Base-by-base conservation (phyloP, 805 yeast species). In the Kodamaea neixiangensis region DNA sequence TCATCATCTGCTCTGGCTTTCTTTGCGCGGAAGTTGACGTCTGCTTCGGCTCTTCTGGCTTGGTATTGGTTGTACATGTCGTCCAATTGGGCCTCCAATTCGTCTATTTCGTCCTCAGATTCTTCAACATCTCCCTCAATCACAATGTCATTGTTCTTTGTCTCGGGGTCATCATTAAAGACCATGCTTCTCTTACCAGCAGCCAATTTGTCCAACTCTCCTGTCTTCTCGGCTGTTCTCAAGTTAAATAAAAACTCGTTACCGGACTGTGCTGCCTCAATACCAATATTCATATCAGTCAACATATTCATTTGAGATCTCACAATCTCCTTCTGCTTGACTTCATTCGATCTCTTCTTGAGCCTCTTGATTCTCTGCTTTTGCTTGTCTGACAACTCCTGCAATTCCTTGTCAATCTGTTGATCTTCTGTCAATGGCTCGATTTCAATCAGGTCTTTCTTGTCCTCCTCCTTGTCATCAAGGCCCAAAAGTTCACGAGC, bases 271-370 rank as follows among this genome's bases (percentile, higher is more conserved):
- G 89, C 93, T 14, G 97, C 97, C 65, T 94, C 99, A 49, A 89
- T 77, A 79, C 98, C 97, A 55, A 94, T 84, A 63, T 91, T 96
- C 73, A 80, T 82, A 63, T 96, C 97, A 5, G 97, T 89, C 52
- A 88, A 75, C 97, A 94, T 92, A 68, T 89, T 89, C 93, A 94
- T 86, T 72, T 94, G 97, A 88, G 90, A 86, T 73, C 98, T 82
- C 45, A 80, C 77, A 44, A 93, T 81, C 65, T 93, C 97, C 68
- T 87, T 89, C 66, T 90, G 97, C 63, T 89, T 90, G 55, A 69
- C 57, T 69, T 92, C 97, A 66, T 94, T 91, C 49, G 81, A 80
- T 59, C 78, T 83, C 67, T 97, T 85, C 68, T 85, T 89, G 58
- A 87, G 96, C 63, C 97, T 83, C 68, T 86, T 92, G 44, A 71